Conservation (phyloP, 345 rosid species). For the Litchi chinensis region DNA sequence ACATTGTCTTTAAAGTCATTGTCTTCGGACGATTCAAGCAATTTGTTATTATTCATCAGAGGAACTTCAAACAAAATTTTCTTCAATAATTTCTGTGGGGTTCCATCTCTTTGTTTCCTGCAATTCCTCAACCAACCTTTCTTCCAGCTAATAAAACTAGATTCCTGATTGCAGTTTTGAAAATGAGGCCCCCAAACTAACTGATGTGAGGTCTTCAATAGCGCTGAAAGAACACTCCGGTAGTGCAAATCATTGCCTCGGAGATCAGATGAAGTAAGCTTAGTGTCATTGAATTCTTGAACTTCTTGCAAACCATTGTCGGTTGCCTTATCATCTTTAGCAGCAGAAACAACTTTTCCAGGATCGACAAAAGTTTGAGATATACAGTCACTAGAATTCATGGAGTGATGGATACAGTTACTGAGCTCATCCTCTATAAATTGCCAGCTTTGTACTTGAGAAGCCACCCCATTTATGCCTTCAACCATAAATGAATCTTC, state of each 20-base stretch:
- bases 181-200: constrained; percentile 51
- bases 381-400: constrained; percentile 71
- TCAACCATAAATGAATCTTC: constrained; percentile 63
- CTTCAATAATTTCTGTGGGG: constrained; percentile 66
- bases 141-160: constrained; percentile 73
- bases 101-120: constrained; percentile 26
- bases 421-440: constrained; percentile 70
- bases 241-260: constrained; percentile 58
- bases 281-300: constrained; percentile 42
- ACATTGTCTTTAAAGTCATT: constrained; percentile 34
- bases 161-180: constrained; percentile 44
- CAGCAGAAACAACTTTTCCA: constrained; percentile 36
- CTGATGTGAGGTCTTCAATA: constrained; percentile 65
- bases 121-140: constrained; percentile 31
- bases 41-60: constrained; percentile 43
- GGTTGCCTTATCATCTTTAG: constrained; percentile 32
- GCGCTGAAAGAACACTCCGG: constrained; percentile 60
- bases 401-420: constrained; percentile 55
- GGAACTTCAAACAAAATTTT: constrained; percentile 78
- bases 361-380: constrained; percentile 68
- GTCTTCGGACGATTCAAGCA: constrained; percentile 42
- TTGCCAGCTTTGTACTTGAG: constrained; percentile 74
- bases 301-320: constrained; percentile 41
- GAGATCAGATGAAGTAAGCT: constrained; percentile 34
- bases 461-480: constrained; percentile 58